Conservation (phyloP, 257 asterid species). For the Solanum rostratum region DNA sequence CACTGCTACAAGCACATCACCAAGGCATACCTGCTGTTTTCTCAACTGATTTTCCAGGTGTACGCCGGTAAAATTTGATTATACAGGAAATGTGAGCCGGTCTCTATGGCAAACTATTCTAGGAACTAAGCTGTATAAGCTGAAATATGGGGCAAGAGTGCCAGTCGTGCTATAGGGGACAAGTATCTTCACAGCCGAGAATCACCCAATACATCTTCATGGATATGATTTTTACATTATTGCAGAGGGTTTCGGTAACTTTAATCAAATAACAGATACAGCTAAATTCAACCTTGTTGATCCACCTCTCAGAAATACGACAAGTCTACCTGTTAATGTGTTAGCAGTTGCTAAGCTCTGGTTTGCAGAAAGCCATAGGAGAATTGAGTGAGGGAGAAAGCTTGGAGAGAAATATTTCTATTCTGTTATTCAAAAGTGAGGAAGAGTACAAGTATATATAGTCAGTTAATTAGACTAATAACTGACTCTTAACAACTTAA, state of each 20-base stretch:
- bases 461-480: too few relatives aligned
- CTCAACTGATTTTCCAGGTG: neutral
- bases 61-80: neutral
- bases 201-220: conserved; percentile 39
- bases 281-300: neutral
- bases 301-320: neutral
- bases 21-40: neutral
- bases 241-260: neutral
- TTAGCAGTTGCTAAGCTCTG: too few relatives aligned
- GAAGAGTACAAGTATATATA: too few relatives aligned
- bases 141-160: conserved; percentile 59
- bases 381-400: too few relatives aligned
- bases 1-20: too few relatives aligned
- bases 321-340: conserved; percentile 69
- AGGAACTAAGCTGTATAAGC: conserved; percentile 47
- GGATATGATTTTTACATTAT: neutral
- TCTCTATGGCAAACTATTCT: conserved; percentile 34
- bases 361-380: too few relatives aligned
- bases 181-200: too few relatives aligned
- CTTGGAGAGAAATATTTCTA: too few relatives aligned
- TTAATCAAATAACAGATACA: neutral
- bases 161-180: conserved; percentile 55
- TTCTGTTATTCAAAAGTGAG: too few relatives aligned
- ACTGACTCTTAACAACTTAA: too few relatives aligned
- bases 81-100: neutral